Percentiles rank a stretch among this genome's conserved stretches.
Conservation (phyloP, 2,329 filamentous ascomycete species). For the Scytalidium lignicola region DNA sequence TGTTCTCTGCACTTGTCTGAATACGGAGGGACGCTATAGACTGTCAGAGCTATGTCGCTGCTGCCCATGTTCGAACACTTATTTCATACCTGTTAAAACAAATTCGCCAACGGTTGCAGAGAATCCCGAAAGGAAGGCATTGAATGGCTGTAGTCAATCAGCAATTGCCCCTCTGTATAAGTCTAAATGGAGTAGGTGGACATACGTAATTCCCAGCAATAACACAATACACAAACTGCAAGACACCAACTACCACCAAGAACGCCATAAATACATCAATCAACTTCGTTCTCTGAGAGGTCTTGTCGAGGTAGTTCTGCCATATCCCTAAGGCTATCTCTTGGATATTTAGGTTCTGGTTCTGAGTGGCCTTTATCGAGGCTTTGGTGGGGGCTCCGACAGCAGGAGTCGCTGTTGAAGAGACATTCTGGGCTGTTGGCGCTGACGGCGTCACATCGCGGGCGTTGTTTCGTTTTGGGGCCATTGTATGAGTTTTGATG, state of each 20-base stretch:
- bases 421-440: constrained; percentile 14
- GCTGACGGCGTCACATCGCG: constrained; percentile 20
- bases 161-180: not conserved
- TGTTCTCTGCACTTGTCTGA: constrained; percentile 82
- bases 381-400: constrained; percentile 11
- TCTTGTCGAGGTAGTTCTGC: constrained; percentile 73
- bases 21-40: constrained; percentile 68
- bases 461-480: constrained; percentile 44
- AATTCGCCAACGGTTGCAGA: constrained; percentile 94
- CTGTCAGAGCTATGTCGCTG: constrained; percentile 5
- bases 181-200: constrained; percentile 18
- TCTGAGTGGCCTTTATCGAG: constrained; percentile 18
- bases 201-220: constrained; percentile 90
- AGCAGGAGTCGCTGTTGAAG: constrained; percentile 21
- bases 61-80: not conserved
- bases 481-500: constrained; percentile 33
- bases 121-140: constrained; percentile 96
- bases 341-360: constrained; percentile 18
- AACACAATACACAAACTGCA: constrained; percentile 93
- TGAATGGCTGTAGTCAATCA: constrained; percentile 73
- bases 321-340: constrained; percentile 67
- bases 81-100: constrained; percentile 73
- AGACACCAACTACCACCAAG: constrained; percentile 73
- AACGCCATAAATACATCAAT: constrained; percentile 89
- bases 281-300: constrained; percentile 86